These are phyloP conservation scores for Schizosaccharomyces japonicus DNA, from an alignment of 805 yeast genomes.

Conservation along the genomic window DNA sequence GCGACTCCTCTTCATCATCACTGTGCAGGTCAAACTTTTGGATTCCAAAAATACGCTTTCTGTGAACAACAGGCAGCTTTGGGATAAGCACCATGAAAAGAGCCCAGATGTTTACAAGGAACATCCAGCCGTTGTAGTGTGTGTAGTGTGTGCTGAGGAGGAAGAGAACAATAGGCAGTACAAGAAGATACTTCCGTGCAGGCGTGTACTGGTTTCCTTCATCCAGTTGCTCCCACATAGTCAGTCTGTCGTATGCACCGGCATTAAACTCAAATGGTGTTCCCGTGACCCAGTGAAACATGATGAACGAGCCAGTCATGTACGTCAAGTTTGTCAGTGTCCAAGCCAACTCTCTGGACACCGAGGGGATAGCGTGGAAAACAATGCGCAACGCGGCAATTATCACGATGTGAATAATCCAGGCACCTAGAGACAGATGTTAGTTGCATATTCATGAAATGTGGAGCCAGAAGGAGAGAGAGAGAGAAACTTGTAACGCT, in stretches of 20 bases:
- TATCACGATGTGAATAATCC: constrained; percentile 77
- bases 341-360: constrained; percentile 72
- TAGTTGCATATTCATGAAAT: background rate
- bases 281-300: constrained; percentile 93
- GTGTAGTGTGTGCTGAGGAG: constrained; percentile 75
- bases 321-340: constrained; percentile 77
- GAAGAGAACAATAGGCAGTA: constrained; percentile 78
- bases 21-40: background rate
- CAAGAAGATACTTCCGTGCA: constrained; percentile 70
- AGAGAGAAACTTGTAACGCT: too few species aligned
- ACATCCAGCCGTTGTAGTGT: constrained; percentile 55
- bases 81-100: constrained; percentile 79
- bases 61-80: constrained; percentile 37
- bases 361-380: constrained; percentile 59
- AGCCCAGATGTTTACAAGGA: constrained; percentile 54
- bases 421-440: constrained; percentile 32
- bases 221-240: constrained; percentile 97
- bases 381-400: constrained; percentile 50
- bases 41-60: constrained; percentile 2
- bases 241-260: constrained; percentile 85
- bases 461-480: background rate
- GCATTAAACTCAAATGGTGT: constrained; percentile 91
- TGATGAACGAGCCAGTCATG: constrained; percentile 41
- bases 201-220: constrained; percentile 95
- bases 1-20: background rate